A percentile compares a stretch with the other conserved stretches of the same genome.
phyloP scores from a whole-genome alignment of 192 early-diverging fungal genomes.

The Rhizoclosmatium globosum region DNA sequence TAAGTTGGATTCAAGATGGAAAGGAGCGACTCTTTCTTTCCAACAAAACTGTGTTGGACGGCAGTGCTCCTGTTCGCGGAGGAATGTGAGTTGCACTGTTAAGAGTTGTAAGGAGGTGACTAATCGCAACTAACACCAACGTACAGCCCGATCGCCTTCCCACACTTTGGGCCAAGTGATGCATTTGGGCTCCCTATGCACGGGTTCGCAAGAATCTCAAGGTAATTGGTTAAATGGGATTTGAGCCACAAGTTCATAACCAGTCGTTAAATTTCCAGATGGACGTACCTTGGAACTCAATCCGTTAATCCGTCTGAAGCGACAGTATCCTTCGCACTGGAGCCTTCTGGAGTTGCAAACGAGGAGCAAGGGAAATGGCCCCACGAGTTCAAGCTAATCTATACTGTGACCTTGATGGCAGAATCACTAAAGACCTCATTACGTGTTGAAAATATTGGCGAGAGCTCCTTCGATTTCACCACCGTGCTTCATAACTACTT shows the following conservation, averaged over 20 bases:
- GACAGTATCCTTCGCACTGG: constrained; percentile 62
- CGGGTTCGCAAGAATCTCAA: constrained; percentile 45
- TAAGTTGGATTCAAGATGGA: constrained; percentile 80
- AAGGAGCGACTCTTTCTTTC: constrained; percentile 89
- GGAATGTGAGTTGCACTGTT: constrained; percentile 37
- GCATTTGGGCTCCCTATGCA: constrained; percentile 38
- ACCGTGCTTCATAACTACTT: constrained; percentile 93
- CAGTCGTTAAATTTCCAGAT: constrained; percentile 39
- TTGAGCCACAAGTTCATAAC: not conserved
- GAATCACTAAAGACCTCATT: constrained; percentile 74
- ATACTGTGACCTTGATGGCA: constrained; percentile 80
- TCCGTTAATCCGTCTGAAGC: constrained; percentile 59
- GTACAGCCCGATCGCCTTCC: constrained; percentile 76
- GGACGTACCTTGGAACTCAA: constrained; percentile 59
- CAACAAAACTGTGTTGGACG: constrained; percentile 80
- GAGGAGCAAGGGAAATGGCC: constrained; percentile 69
- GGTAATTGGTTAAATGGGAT: not conserved
- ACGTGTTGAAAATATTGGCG: constrained; percentile 77
- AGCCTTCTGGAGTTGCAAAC: constrained; percentile 62
- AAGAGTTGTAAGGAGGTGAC: not conserved
- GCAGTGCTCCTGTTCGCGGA: constrained; percentile 90
- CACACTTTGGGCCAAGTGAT: constrained; percentile 65
- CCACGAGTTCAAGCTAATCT: constrained; percentile 76
- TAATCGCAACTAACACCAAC: not conserved
- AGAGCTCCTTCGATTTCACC: constrained; percentile 78